Conservation (phyloP, 306 rosid genomes). For the Carpinus fangiana region DNA sequence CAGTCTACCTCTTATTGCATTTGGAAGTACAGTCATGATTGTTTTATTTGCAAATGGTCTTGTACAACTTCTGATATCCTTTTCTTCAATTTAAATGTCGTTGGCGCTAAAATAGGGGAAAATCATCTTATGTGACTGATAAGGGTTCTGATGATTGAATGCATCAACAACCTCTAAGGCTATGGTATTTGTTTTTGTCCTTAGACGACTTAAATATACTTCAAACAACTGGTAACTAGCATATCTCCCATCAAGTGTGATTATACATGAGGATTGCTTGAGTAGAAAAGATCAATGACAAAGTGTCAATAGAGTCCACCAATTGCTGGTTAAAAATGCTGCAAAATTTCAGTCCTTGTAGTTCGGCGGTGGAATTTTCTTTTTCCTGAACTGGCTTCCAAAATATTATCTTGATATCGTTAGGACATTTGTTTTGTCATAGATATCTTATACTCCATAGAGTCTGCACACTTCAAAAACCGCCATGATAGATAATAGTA, state of each 20-base stretch:
- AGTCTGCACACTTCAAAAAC: neutral
- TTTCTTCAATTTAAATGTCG: neutral
- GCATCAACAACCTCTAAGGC: neutral
- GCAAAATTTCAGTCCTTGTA: neutral
- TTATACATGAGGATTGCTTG: neutral
- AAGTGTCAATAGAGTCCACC: neutral
- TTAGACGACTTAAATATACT: neutral
- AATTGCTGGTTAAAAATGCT: neutral
- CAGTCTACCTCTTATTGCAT: neutral
- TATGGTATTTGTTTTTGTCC: neutral
- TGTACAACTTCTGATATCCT: neutral
- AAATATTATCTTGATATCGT: neutral
- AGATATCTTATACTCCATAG: neutral
- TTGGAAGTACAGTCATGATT: neutral
- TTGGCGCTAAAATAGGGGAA: neutral
- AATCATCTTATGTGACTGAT: neutral
- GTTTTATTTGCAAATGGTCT: neutral
- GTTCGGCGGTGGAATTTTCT: neutral
- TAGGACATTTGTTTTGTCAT: neutral
- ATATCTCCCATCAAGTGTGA: neutral
- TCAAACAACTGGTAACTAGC: neutral
- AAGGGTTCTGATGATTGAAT: neutral
- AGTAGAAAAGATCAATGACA: neutral
- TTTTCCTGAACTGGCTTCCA: neutral
- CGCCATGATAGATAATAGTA: neutral